These are phyloP conservation scores for Penicillium longicatenatum DNA, from an alignment of 495 filamentous ascomycete genomes.

Conservation along the genomic window DNA sequence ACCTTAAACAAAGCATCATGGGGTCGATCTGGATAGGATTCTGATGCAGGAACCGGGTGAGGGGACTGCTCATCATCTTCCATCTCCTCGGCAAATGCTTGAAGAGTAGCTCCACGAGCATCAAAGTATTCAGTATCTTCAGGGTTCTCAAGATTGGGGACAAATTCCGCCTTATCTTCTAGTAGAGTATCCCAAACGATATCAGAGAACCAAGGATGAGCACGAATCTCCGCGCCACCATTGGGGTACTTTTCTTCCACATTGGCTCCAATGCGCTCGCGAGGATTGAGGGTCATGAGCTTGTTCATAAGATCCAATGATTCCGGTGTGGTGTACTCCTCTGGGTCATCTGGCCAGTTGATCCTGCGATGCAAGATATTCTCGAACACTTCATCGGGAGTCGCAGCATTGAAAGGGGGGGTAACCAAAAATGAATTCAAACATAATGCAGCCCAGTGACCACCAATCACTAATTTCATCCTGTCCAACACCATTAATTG, in stretches of 20 bases:
- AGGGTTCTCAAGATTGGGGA: slow-evolving; percentile 89
- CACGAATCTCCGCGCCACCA: slow-evolving; percentile 87
- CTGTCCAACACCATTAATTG: slow-evolving; percentile 90
- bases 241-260: slow-evolving; percentile 72
- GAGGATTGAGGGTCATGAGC: slow-evolving; percentile 80
- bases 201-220: slow-evolving; percentile 84
- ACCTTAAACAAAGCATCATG: slow-evolving; percentile 94
- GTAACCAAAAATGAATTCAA: slow-evolving; percentile 90
- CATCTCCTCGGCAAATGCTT: slow-evolving; percentile 88
- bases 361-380: slow-evolving; percentile 90
- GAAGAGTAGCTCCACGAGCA: slow-evolving; percentile 82
- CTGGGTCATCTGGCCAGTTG: slow-evolving; percentile 76
- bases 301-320: slow-evolving; percentile 92
- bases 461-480: slow-evolving; percentile 99
- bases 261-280: slow-evolving; percentile 81
- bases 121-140: slow-evolving; percentile 99
- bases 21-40: slow-evolving; percentile 70
- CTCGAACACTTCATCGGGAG: slow-evolving; percentile 93
- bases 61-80: slow-evolving; percentile 87
- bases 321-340: slow-evolving; percentile 75
- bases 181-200: slow-evolving; percentile 88
- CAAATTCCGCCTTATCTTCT: slow-evolving; percentile 91
- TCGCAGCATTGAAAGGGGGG: slow-evolving; percentile 88
- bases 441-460: slow-evolving; percentile 96
- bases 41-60: slow-evolving; percentile 54